These are phyloP conservation scores for Rhinocladiella mackenziei DNA, from an alignment of 2,329 filamentous ascomycete species.

Conservation along the genomic window DNA sequence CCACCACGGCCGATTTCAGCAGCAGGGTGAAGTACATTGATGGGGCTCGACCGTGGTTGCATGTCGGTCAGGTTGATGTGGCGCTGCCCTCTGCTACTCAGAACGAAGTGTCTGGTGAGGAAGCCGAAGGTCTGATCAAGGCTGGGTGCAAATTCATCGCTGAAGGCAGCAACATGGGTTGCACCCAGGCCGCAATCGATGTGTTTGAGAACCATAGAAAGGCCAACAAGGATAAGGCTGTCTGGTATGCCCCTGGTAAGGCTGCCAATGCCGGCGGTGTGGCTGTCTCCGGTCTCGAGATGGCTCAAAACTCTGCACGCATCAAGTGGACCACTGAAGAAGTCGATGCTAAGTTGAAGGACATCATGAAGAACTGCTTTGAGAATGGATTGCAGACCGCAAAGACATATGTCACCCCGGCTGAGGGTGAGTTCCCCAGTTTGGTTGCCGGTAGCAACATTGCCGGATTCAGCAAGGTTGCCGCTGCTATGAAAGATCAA, in stretches of 20 bases:
- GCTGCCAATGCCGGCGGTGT: slow-evolving; percentile 97
- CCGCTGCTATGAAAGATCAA: slow-evolving; percentile 88
- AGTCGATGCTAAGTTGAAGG: slow-evolving; percentile 85
- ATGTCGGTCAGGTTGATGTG: slow-evolving; percentile 85
- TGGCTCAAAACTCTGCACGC: slow-evolving; percentile 94
- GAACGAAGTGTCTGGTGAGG: slow-evolving; percentile 92
- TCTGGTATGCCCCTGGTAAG: slow-evolving; percentile 98
- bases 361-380: slow-evolving; percentile 94
- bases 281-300: slow-evolving; percentile 94
- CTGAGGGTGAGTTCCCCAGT: slow-evolving; percentile 80
- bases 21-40: slow-evolving; percentile 78
- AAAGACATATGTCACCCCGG: slow-evolving; percentile 75
- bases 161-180: slow-evolving; percentile 98
- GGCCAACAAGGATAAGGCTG: slow-evolving; percentile 63
- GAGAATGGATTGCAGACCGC: slow-evolving; percentile 83
- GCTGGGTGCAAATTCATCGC: slow-evolving; percentile 80
- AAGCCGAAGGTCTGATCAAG: slow-evolving; percentile 76
- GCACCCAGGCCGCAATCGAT: slow-evolving; percentile 91
- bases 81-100: slow-evolving; percentile 91
- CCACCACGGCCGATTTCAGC: slow-evolving; percentile 52
- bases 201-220: slow-evolving; percentile 77
- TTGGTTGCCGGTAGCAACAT: slow-evolving; percentile 95
- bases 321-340: slow-evolving; percentile 82
- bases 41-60: slow-evolving; percentile 84
- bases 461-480: slow-evolving; percentile 96